Evolutionary conservation across 164 flowering plant genomes (phyloP).

Genomic region (Platanus orientalis): DNA sequence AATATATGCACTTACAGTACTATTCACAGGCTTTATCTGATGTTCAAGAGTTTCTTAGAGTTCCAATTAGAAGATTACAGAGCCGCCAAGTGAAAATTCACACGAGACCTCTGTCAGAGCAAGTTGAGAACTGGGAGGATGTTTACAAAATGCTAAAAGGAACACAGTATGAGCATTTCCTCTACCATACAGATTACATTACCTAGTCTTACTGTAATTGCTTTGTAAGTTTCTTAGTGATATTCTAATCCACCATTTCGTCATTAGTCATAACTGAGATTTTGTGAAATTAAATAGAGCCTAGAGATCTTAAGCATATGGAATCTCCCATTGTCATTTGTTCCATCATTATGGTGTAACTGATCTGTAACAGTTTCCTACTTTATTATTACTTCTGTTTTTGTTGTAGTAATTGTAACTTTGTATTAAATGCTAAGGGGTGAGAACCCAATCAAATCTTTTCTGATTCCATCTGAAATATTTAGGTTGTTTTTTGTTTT

Average conservation of each 20-base stretch:
- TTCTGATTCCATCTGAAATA: too few species aligned
- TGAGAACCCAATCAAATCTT: too few species aligned
- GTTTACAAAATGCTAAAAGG: slow-evolving; percentile 53
- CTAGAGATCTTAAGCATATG: not conserved
- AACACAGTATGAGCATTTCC: slow-evolving; percentile 52
- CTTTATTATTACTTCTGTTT: not conserved
- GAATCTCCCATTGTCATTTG: not conserved
- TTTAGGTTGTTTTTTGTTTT: too few species aligned
- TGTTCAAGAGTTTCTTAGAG: slow-evolving; percentile 54
- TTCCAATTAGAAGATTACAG: slow-evolving; percentile 47
- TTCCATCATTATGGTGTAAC: not conserved
- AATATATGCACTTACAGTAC: not conserved
- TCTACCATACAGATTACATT: slow-evolving; percentile 17
- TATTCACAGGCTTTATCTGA: slow-evolving; percentile 46
- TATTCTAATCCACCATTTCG: not conserved
- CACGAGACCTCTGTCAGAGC: slow-evolving; percentile 46
- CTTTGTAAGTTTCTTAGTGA: too few species aligned
- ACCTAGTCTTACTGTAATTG: not conserved
- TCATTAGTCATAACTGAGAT: not conserved
- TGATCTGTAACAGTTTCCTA: not conserved
- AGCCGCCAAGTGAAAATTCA: slow-evolving; percentile 89
- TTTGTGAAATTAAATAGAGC: not conserved
- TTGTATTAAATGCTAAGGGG: too few species aligned
- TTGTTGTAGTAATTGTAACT: not conserved
- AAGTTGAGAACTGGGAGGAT: slow-evolving; percentile 67